These are phyloP conservation scores for Suillus spraguei DNA, from an alignment of 768 basidiomycete species.

Conservation along the genomic window DNA sequence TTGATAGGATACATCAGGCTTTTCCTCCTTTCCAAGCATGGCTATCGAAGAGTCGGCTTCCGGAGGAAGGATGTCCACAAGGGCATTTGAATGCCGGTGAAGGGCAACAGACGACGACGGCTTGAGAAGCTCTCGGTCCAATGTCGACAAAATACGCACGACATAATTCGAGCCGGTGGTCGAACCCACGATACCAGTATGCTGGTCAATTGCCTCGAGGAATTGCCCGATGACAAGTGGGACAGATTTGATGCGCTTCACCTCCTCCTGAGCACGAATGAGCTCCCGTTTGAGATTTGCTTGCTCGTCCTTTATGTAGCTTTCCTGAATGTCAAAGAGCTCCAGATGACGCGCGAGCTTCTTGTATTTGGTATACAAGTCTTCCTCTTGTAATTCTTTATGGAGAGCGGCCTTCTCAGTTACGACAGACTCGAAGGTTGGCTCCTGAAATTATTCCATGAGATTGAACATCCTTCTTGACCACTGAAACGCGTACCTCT, in stretches of 20 bases:
- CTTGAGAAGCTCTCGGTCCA: slow-evolving; percentile 96
- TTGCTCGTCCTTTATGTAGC: slow-evolving; percentile 99
- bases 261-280: slow-evolving; percentile 98
- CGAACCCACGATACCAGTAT: slow-evolving; percentile 94
- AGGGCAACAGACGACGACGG: slow-evolving; percentile 98
- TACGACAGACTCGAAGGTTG: slow-evolving; percentile 85
- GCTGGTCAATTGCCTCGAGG: slow-evolving; percentile 97
- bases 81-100: slow-evolving; percentile 97
- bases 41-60: slow-evolving; percentile 98
- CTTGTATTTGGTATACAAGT: slow-evolving; percentile 97
- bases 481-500: slow-evolving; percentile 53
- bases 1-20: slow-evolving; percentile 89
- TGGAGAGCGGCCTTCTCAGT: slow-evolving; percentile 87
- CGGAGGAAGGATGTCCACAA: slow-evolving; percentile 97
- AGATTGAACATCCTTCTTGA: slow-evolving; percentile 10
- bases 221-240: slow-evolving; percentile 99
- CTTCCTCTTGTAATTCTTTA: slow-evolving; percentile 87
- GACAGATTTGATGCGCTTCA: slow-evolving; percentile 98
- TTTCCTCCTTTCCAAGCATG: slow-evolving; percentile 93
- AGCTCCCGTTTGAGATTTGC: slow-evolving; percentile 97
- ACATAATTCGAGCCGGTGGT: slow-evolving; percentile 99
- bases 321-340: slow-evolving; percentile 92
- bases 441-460: slow-evolving; percentile 59
- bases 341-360: slow-evolving; percentile 93
- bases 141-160: slow-evolving; percentile 93